These are phyloP conservation scores for Basipetospora chlamydospora DNA, from an alignment of 2,329 filamentous ascomycete genomes.

Conservation along the genomic window DNA sequence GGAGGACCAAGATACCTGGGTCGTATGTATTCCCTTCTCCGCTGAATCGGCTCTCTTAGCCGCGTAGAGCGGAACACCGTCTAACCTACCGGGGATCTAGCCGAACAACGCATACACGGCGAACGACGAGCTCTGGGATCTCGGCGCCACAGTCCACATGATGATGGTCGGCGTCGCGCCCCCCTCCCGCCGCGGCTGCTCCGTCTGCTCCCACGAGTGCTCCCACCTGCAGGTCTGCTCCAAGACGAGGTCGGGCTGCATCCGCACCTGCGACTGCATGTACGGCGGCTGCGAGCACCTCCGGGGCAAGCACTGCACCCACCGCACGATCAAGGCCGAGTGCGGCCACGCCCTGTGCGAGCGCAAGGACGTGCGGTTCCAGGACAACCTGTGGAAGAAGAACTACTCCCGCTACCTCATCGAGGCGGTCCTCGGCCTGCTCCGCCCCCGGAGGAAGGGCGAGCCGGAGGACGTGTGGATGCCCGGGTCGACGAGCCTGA, in stretches of 20 bases:
- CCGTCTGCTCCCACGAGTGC: slow-evolving; percentile 2
- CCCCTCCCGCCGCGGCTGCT: background rate
- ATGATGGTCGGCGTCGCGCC: slow-evolving; percentile 24
- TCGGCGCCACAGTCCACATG: slow-evolving; percentile 22
- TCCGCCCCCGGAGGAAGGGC: background rate
- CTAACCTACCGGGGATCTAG: too few relatives aligned
- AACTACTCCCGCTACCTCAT: slow-evolving; percentile 2
- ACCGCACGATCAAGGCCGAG: background rate
- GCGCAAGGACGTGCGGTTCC: background rate
- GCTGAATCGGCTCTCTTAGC: too few relatives aligned
- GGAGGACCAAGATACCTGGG: background rate
- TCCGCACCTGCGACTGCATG: background rate
- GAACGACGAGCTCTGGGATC: slow-evolving; percentile 21
- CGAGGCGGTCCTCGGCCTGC: background rate
- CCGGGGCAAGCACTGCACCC: background rate
- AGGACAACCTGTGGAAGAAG: background rate
- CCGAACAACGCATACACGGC: slow-evolving; percentile 19
- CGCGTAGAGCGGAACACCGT: too few relatives aligned
- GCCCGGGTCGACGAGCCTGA: background rate
- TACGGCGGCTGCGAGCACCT: slow-evolving; percentile 3
- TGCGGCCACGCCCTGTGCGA: background rate
- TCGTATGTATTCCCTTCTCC: too few relatives aligned
- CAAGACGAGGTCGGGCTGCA: background rate
- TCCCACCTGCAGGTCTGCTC: background rate
- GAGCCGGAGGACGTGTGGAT: background rate